phyloP scores from a whole-genome alignment of 2,329 filamentous ascomycete species.

The Lecanosticta acicola region DNA sequence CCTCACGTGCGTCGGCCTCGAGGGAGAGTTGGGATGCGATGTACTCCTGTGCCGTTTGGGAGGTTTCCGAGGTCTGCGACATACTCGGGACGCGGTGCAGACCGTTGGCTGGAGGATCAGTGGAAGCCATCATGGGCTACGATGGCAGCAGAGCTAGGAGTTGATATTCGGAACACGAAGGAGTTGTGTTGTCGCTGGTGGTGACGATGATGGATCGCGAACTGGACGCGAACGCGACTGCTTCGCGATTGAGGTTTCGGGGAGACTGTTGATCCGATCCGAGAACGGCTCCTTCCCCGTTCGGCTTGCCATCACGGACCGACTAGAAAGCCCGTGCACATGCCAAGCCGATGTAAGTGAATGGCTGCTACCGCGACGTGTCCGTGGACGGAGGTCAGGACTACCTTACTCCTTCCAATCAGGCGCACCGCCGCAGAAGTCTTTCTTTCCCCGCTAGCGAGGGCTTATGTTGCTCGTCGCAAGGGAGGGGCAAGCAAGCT shows the following conservation, averaged over 20 bases:
- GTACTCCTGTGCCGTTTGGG: conserved; percentile 59
- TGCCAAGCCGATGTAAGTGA: too few relatives aligned
- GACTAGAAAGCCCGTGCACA: too few relatives aligned
- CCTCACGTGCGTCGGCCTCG: conserved; percentile 91
- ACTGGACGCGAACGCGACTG: not conserved
- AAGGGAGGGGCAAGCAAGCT: too few relatives aligned
- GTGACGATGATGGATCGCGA: not conserved
- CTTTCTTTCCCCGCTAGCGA: too few relatives aligned
- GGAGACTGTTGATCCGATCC: too few relatives aligned
- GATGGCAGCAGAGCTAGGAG: not conserved
- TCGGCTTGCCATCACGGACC: too few relatives aligned
- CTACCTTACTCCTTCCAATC: too few relatives aligned
- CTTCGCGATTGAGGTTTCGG: not conserved
- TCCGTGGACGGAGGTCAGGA: too few relatives aligned
- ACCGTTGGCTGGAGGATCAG: not conserved
- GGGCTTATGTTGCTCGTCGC: too few relatives aligned
- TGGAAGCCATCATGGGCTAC: conserved; percentile 1
- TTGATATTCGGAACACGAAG: not conserved
- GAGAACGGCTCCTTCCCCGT: too few relatives aligned
- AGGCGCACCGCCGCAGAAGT: too few relatives aligned
- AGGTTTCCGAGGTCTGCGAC: conserved; percentile 38
- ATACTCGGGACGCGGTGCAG: conserved; percentile 14
- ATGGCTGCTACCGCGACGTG: too few relatives aligned
- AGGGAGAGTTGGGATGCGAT: conserved; percentile 84
- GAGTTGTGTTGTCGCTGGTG: not conserved